These are phyloP conservation scores for Plantago elongata DNA, from an alignment of 257 asterid species.

Conservation along the genomic window DNA sequence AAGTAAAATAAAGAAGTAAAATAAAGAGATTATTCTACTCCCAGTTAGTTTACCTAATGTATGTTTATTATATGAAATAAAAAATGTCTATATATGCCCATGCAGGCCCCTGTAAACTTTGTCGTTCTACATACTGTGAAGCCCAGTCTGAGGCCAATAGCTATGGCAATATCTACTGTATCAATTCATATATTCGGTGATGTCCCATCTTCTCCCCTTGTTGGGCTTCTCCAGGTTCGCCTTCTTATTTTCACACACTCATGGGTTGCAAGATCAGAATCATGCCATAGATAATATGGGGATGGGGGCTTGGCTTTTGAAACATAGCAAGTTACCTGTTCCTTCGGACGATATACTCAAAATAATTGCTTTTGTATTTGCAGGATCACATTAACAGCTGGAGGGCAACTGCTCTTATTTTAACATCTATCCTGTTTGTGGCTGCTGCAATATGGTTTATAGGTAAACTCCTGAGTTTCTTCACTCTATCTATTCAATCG, in stretches of 20 bases:
- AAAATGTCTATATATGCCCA: neutral
- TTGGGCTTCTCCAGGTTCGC: slow-evolving; percentile 86
- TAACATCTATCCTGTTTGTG: slow-evolving; percentile 69
- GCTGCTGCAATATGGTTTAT: slow-evolving; percentile 77
- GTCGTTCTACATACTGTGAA: slow-evolving; percentile 81
- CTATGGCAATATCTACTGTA: slow-evolving; percentile 58
- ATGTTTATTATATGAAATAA: slow-evolving; percentile 2
- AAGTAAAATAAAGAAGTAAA: too few relatives aligned
- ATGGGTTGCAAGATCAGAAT: neutral
- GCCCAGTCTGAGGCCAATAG: slow-evolving; percentile 82
- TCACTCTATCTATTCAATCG: neutral
- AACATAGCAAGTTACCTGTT: too few relatives aligned
- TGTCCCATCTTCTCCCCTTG: slow-evolving; percentile 93
- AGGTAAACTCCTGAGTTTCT: slow-evolving; percentile 32
- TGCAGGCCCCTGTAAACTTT: slow-evolving; percentile 90
- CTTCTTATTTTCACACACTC: slow-evolving; percentile 2
- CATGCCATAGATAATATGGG: too few relatives aligned
- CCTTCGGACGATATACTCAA: too few relatives aligned
- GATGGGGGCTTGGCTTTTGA: too few relatives aligned
- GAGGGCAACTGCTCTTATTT: slow-evolving; percentile 40
- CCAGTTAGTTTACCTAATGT: too few relatives aligned
- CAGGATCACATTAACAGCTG: slow-evolving; percentile 14
- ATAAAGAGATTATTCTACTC: too few relatives aligned
- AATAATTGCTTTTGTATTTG: neutral
- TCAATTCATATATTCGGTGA: slow-evolving; percentile 68